These are phyloP conservation scores for Sutorius eximius DNA, from an alignment of 1,284 basidiomycete species.

Conservation along the genomic window DNA sequence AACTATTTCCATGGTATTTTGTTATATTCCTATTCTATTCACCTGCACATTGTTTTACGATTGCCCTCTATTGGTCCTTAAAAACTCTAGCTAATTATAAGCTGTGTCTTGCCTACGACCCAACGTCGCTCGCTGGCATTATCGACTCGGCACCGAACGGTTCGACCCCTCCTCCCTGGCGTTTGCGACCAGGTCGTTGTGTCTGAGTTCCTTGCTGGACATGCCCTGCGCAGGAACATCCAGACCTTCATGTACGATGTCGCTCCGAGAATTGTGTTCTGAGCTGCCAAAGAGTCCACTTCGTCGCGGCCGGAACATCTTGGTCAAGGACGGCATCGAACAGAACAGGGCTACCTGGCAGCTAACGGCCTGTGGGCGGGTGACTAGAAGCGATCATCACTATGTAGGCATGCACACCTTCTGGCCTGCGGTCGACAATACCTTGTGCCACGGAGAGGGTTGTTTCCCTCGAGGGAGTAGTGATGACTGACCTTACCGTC, in stretches of 20 bases:
- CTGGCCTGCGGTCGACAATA: constrained; percentile 26
- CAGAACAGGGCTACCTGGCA: constrained; percentile 13
- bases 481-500: background rate
- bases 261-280: constrained; percentile 16
- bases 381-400: background rate
- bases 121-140: constrained; percentile 4
- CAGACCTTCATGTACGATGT: constrained; percentile 27
- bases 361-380: constrained; percentile 18
- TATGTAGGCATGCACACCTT: constrained; percentile 11
- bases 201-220: constrained; percentile 31
- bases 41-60: constrained; percentile 4
- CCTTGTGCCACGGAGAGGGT: constrained; percentile 21
- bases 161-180: constrained; percentile 16
- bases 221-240: constrained; percentile 28
- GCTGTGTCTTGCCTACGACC: constrained; percentile 6
- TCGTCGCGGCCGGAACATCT: constrained; percentile 20
- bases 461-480: constrained; percentile 23
- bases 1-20: background rate
- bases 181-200: constrained; percentile 27
- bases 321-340: constrained; percentile 26
- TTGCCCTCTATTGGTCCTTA: background rate
- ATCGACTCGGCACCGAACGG: constrained; percentile 16
- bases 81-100: background rate
- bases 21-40: constrained; percentile 8
- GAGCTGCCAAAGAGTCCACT: background rate